phyloP scores from a whole-genome alignment of 257 asterid species.

The Lavandula angustifolia region DNA sequence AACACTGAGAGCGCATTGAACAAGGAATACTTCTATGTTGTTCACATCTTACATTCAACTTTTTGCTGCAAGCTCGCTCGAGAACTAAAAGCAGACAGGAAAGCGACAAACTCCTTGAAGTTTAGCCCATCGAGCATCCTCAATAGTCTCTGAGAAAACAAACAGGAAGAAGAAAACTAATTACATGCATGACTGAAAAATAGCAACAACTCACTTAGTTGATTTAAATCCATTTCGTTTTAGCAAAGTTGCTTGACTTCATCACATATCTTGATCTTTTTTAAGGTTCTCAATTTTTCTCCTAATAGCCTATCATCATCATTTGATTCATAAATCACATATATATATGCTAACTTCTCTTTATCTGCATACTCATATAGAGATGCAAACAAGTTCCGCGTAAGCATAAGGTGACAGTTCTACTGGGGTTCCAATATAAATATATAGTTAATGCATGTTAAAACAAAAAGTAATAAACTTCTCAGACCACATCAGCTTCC shows the following conservation, averaged over 20 bases:
- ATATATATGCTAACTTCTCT: background rate
- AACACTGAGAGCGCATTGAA: conserved; percentile 1
- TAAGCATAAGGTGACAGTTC: background rate
- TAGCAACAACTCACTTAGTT: conserved; percentile 4
- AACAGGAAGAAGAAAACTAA: conserved; percentile 8
- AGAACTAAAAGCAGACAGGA: conserved; percentile 92
- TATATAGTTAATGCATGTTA: background rate
- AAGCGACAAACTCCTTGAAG: conserved; percentile 93
- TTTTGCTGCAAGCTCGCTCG: conserved; percentile 80
- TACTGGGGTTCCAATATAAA: background rate
- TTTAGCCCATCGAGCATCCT: conserved; percentile 93
- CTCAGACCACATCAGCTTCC: background rate
- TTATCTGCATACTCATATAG: background rate
- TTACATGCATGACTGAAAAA: background rate
- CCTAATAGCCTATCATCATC: conserved; percentile 3
- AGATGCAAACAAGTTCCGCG: background rate
- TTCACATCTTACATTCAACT: conserved; percentile 67
- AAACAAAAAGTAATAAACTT: background rate
- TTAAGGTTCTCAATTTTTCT: background rate
- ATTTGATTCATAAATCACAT: background rate
- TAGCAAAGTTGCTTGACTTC: conserved; percentile 1
- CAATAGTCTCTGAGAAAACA: conserved; percentile 64
- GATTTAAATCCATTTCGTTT: background rate
- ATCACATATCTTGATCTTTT: background rate
- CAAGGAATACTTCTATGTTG: conserved; percentile 11